These are phyloP conservation scores for Aspergillus pseudoglaucus DNA, from an alignment of 2,329 filamentous ascomycete species.

Conservation along the genomic window DNA sequence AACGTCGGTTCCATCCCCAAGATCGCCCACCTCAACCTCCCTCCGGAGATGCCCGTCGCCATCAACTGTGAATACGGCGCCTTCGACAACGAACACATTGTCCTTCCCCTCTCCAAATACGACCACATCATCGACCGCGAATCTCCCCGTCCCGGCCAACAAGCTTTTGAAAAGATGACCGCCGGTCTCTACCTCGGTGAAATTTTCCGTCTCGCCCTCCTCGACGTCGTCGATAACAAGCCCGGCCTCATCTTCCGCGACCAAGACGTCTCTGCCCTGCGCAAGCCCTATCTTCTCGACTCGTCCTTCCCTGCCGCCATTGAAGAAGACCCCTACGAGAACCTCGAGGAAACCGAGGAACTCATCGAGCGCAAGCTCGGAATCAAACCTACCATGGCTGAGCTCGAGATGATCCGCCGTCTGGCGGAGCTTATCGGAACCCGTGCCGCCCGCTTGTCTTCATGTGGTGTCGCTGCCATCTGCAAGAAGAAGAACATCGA, in stretches of 20 bases:
- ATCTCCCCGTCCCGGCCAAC: constrained; percentile 86
- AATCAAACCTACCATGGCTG: constrained; percentile 64
- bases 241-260: constrained; percentile 70
- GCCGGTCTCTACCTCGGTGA: constrained; percentile 91
- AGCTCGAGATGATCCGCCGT: constrained; percentile 83
- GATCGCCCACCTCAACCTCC: constrained; percentile 83
- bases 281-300: constrained; percentile 83
- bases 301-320: constrained; percentile 88
- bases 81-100: constrained; percentile 87
- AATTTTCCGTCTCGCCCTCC: constrained; percentile 80
- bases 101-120: constrained; percentile 78
- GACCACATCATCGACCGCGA: constrained; percentile 84
- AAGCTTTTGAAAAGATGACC: constrained; percentile 97
- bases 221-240: constrained; percentile 77
- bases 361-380: constrained; percentile 70
- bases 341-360: constrained; percentile 80
- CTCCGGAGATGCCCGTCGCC: constrained; percentile 75
- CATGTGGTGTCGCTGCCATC: constrained; percentile 92
- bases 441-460: constrained; percentile 83
- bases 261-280: constrained; percentile 73
- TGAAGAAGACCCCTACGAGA: constrained; percentile 94
- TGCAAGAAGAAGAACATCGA: constrained; percentile 91
- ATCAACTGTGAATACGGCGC: constrained; percentile 98
- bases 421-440: constrained; percentile 92
- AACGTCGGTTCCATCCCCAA: constrained; percentile 85